Evolutionary conservation across 1,139 yeast genomes (phyloP).

Genomic region (Candida pseudoviswanathii): DNA sequence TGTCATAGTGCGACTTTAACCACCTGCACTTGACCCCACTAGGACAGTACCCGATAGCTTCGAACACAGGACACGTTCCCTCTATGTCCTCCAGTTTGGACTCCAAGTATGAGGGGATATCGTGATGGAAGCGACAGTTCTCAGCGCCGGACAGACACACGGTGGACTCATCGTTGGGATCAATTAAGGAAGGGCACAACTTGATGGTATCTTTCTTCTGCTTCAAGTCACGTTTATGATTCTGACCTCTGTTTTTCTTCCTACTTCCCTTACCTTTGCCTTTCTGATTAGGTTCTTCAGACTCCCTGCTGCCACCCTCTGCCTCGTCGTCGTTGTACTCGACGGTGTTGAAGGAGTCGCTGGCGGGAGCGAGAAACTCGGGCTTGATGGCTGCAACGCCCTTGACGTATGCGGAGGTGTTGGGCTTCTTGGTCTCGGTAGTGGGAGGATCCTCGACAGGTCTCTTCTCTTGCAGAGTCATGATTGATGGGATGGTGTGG

Average conservation of each 20-base stretch:
- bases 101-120: slow-evolving; percentile 61
- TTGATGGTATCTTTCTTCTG: slow-evolving; percentile 68
- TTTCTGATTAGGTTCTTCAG: slow-evolving; percentile 22
- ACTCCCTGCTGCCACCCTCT: slow-evolving; percentile 40
- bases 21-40: slow-evolving; percentile 92
- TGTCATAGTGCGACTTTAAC: slow-evolving; percentile 71
- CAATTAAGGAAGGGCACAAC: slow-evolving; percentile 64
- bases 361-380: slow-evolving; percentile 49
- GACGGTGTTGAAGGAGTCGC: slow-evolving; percentile 20
- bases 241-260: slow-evolving; percentile 77
- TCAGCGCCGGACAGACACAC: slow-evolving; percentile 71
- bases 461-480: slow-evolving; percentile 21
- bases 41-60: slow-evolving; percentile 86
- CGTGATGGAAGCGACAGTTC: slow-evolving; percentile 77
- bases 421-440: slow-evolving; percentile 26
- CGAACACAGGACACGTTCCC: slow-evolving; percentile 81
- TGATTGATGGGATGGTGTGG: background rate
- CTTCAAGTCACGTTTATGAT: slow-evolving; percentile 78
- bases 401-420: slow-evolving; percentile 24
- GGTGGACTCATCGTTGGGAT: slow-evolving; percentile 47
- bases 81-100: slow-evolving; percentile 72
- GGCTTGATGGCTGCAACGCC: slow-evolving; percentile 72
- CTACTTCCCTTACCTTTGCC: slow-evolving; percentile 35
- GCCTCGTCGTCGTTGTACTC: slow-evolving; percentile 57
- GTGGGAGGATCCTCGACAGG: slow-evolving; percentile 19